Base-by-base conservation (phyloP, 2,329 filamentous ascomycete genomes). In the Colletotrichum sojae region DNA sequence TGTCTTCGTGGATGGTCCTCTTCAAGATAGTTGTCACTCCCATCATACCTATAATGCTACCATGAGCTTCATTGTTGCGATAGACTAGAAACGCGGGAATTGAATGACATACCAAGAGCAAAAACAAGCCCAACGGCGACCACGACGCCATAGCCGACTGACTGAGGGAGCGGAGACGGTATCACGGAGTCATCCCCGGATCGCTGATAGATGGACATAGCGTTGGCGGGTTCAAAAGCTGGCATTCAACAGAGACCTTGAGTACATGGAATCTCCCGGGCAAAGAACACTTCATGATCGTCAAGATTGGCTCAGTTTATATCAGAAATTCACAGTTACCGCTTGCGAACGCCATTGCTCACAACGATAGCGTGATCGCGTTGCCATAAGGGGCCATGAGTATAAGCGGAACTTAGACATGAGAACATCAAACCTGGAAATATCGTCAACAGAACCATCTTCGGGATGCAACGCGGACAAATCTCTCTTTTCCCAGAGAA, bases 1-100 rank as follows among this genome's bases (percentile, higher is more conserved):
- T 87, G 55, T 87, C 85, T 69, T 88, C 85, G 1, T 83, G 83
- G 0, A 83, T 78, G 0, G 84, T 86, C 43, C 76, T 81, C 70
- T 85, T 86, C n/a, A 87, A 71, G 2, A 85, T 62, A 8, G 78
- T 79, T 0, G 84, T 86, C 1, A 84, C 76, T 2, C 83, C 75
- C 69, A 86, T 83, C 83, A 86, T 86, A 22, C 79, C 78, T 22
- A 79, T 73, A 0, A 78, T 77, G 43, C 43, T n/a, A 46, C 43
- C 3, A 18, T 46, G 8, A 46, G 43, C 1, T 46, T 13, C 0
- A 3, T n/a, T 60, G 57, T 43, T 27, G 13, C 6, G 10, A 36
- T 10, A 60, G n/a, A 51, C 25, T 25, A 36, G 40, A 60, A 36
- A 36, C 31, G 31, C 31, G 31, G 31, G 8, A 10, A 36, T 36